These are phyloP conservation scores for Corylus americana DNA, from an alignment of 306 rosid species.

Conservation along the genomic window DNA sequence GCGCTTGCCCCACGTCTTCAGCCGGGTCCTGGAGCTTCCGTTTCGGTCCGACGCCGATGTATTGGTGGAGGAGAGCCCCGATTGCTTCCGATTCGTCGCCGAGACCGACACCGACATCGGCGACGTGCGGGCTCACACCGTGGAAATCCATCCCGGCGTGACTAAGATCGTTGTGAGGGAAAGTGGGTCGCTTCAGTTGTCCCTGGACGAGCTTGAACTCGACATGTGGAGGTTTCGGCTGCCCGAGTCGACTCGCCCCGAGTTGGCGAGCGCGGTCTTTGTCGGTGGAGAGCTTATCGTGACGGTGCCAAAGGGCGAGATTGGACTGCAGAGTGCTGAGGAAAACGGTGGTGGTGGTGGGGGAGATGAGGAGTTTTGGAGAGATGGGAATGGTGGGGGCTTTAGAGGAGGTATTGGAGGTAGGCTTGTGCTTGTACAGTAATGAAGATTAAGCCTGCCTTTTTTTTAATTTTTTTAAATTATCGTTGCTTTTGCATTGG, in stretches of 20 bases:
- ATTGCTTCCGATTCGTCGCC: conserved; percentile 84
- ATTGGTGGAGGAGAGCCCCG: conserved; percentile 62
- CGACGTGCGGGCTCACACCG: conserved; percentile 68
- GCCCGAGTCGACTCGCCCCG: conserved; percentile 89
- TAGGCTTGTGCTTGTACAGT: conserved; percentile 96
- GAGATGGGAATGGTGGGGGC: conserved; percentile 49
- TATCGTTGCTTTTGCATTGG: conserved; percentile 27
- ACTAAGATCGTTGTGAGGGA: conserved; percentile 88
- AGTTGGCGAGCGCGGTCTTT: conserved; percentile 83
- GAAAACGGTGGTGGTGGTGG: conserved; percentile 31
- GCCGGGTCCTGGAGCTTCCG: conserved; percentile 88
- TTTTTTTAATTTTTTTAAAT: neutral
- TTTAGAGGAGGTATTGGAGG: conserved; percentile 68
- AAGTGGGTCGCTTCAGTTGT: conserved; percentile 53
- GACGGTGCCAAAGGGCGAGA: conserved; percentile 76
- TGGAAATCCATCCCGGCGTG: conserved; percentile 95
- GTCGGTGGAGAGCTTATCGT: conserved; percentile 88
- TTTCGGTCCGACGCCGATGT: conserved; percentile 96
- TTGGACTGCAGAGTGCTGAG: conserved; percentile 36
- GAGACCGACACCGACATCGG: conserved; percentile 57
- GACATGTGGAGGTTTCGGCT: conserved; percentile 96
- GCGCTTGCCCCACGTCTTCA: conserved; percentile 87
- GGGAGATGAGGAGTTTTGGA: conserved; percentile 46
- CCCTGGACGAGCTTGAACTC: conserved; percentile 76
- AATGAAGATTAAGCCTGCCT: conserved; percentile 20